Percentiles rank a stretch among this genome's conserved stretches.
Conservation (phyloP, 192 early-diverging fungal species). For the Lobosporangium transversale region DNA sequence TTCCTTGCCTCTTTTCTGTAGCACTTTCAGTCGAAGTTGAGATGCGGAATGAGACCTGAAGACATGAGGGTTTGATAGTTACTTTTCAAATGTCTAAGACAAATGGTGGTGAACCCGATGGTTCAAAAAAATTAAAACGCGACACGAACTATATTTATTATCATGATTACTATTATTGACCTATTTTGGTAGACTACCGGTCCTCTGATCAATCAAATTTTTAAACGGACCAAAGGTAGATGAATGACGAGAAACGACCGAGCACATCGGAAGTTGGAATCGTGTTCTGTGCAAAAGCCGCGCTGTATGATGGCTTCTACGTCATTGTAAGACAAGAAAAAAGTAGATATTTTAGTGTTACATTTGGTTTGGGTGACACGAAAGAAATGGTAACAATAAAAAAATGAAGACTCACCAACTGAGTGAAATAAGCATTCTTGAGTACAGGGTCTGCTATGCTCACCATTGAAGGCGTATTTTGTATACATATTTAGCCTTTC, state of each 20-base stretch:
- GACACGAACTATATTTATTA: neutral
- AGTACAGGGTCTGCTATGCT: neutral
- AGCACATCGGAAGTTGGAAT: constrained; percentile 21
- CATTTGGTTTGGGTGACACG: neutral
- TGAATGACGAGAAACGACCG: neutral
- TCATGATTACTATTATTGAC: neutral
- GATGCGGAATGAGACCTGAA: constrained; percentile 14
- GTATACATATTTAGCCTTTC: too few relatives aligned
- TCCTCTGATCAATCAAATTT: neutral
- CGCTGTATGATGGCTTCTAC: neutral
- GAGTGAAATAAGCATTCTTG: neutral
- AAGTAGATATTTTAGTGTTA: neutral
- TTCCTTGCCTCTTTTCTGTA: too few relatives aligned
- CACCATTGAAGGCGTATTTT: neutral
- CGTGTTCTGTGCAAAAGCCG: constrained; percentile 6
- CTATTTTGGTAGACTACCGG: neutral
- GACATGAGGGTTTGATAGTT: neutral
- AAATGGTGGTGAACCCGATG: too few relatives aligned
- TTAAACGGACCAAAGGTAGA: neutral
- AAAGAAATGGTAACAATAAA: neutral
- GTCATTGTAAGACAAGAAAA: neutral
- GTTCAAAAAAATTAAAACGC: neutral
- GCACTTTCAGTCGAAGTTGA: constrained; percentile 10
- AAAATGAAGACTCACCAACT: neutral
- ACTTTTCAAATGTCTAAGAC: neutral